Percentiles rank a stretch among this genome's conserved stretches.
Evolutionary conservation across 169 alveolate genomes (phyloP).

Genomic region (Cardiosporidium cionae): DNA sequence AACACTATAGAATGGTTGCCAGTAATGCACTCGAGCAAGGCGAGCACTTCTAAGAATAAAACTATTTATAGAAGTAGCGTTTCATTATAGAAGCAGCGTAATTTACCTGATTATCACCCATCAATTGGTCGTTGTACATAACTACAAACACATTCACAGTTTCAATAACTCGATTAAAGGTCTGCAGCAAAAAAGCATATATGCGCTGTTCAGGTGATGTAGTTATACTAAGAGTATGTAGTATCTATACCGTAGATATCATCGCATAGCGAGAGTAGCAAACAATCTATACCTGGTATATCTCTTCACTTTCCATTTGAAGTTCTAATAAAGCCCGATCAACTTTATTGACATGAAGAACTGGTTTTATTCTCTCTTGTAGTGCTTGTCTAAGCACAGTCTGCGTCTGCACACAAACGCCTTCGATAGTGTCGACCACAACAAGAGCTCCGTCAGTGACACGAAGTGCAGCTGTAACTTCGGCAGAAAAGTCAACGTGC

Average conservation of each 20-base stretch:
- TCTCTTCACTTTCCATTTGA: slow-evolving; percentile 95
- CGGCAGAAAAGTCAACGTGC: slow-evolving; percentile 99
- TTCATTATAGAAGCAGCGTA: too few species aligned
- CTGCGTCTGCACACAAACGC: slow-evolving; percentile 98
- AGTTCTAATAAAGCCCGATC: slow-evolving; percentile 95
- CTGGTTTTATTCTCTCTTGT: slow-evolving; percentile 94
- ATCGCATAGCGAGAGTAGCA: too few species aligned
- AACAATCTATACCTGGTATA: too few species aligned
- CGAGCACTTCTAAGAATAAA: too few species aligned
- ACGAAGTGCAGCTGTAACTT: slow-evolving; percentile 98
- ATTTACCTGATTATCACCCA: slow-evolving; percentile 95
- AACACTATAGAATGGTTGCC: slow-evolving; percentile 14
- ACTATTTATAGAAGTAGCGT: too few species aligned
- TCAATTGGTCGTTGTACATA: slow-evolving; percentile 87
- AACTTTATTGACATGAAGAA: slow-evolving; percentile 94
- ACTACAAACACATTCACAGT: slow-evolving; percentile 94
- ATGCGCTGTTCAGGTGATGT: neutral
- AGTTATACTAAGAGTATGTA: too few species aligned
- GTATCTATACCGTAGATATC: too few species aligned
- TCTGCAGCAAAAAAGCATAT: slow-evolving; percentile 17
- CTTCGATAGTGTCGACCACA: slow-evolving; percentile 98
- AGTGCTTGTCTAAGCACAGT: slow-evolving; percentile 98
- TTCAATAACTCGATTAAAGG: slow-evolving; percentile 91
- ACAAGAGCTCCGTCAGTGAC: slow-evolving; percentile 99
- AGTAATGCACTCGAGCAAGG: too few species aligned